phyloP scores from a whole-genome alignment of 2,329 filamentous ascomycete species.

The Penicillium occitanis region DNA sequence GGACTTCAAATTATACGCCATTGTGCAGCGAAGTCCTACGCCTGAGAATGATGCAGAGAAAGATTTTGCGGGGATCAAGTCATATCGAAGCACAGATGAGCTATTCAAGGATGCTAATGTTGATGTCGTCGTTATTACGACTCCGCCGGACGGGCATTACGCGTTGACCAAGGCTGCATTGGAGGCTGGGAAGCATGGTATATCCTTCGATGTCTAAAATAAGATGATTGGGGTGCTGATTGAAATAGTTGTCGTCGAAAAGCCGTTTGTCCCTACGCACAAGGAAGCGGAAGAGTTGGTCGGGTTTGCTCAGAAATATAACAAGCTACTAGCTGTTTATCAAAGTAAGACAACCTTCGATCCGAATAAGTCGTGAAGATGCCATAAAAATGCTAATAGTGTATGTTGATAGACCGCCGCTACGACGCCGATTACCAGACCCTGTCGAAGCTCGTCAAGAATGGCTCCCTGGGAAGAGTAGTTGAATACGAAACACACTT shows the following conservation, averaged over 20 bases:
- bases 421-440: conserved; percentile 78
- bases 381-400: background rate
- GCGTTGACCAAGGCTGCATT: conserved; percentile 64
- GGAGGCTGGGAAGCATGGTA: conserved; percentile 67
- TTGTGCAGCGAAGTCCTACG: conserved; percentile 72
- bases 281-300: conserved; percentile 66
- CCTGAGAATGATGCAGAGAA: conserved; percentile 64
- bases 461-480: conserved; percentile 65
- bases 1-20: conserved; percentile 66
- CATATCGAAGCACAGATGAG: conserved; percentile 62
- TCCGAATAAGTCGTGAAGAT: background rate
- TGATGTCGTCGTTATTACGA: conserved; percentile 70
- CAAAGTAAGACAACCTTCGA: conserved; percentile 50
- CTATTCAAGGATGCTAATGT: conserved; percentile 66
- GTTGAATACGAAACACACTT: conserved; percentile 79
- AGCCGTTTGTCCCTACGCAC: conserved; percentile 74
- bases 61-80: conserved; percentile 65
- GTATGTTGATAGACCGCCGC: conserved; percentile 55
- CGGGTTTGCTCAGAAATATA: conserved; percentile 52
- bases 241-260: conserved; percentile 67
- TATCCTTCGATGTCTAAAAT: background rate
- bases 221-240: background rate
- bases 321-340: conserved; percentile 64
- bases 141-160: conserved; percentile 70
- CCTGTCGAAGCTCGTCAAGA: conserved; percentile 60